phyloP scores from a whole-genome alignment of 2,329 filamentous ascomycete species.

The Trichoderma sp. region DNA sequence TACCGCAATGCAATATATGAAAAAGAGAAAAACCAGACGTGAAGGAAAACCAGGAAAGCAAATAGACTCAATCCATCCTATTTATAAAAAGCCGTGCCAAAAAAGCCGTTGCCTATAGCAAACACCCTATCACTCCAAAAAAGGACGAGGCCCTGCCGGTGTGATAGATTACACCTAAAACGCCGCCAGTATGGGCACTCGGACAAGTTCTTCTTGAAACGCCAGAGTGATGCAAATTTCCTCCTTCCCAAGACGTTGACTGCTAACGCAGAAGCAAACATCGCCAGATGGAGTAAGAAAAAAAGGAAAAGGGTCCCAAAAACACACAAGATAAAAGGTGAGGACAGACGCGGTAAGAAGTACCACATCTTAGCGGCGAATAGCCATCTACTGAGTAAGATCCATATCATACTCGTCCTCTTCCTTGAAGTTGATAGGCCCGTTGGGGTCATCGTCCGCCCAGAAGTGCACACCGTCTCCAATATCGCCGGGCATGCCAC shows the following conservation, averaged over 20 bases:
- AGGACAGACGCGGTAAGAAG: background rate
- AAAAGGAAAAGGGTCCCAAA: background rate
- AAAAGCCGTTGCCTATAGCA: slow-evolving; percentile 27
- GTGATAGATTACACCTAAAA: slow-evolving; percentile 26
- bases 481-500: slow-evolving; percentile 50
- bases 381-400: slow-evolving; percentile 46
- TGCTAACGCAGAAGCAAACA: slow-evolving; percentile 20
- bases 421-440: slow-evolving; percentile 79
- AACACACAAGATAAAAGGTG: background rate
- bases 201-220: slow-evolving; percentile 5
- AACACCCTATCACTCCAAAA: slow-evolving; percentile 21
- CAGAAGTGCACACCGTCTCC: slow-evolving; percentile 62
- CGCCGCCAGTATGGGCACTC: slow-evolving; percentile 23
- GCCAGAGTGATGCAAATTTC: slow-evolving; percentile 7
- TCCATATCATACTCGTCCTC: slow-evolving; percentile 95
- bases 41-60: slow-evolving; percentile 29
- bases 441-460: slow-evolving; percentile 70
- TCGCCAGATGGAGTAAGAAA: background rate
- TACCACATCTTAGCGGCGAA: slow-evolving; percentile 22
- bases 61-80: slow-evolving; percentile 29
- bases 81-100: slow-evolving; percentile 30
- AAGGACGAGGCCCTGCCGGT: slow-evolving; percentile 27
- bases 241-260: slow-evolving; percentile 18
- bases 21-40: slow-evolving; percentile 28
- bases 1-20: slow-evolving; percentile 34